A percentile compares a stretch with the other conserved stretches of the same genome.
Evolutionary conservation across 2,329 filamentous ascomycete species (phyloP).

Genomic region (Cryphonectria japonica): DNA sequence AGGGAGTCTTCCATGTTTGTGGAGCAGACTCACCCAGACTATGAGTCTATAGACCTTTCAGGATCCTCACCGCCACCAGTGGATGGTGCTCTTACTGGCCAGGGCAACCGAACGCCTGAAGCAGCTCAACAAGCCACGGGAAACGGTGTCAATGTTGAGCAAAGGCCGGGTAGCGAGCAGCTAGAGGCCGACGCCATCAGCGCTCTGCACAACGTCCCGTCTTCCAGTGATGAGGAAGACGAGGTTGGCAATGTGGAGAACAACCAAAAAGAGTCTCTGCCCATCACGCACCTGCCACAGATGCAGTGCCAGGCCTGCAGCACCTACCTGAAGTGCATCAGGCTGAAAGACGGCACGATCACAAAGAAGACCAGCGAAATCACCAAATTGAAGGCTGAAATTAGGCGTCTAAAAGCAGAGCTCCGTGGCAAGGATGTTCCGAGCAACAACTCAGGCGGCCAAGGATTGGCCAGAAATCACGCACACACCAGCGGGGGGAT

Average conservation of each 20-base stretch:
- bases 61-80: background rate
- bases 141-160: background rate
- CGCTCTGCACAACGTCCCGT: background rate
- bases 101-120: background rate
- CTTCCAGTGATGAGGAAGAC: background rate
- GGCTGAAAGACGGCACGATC: background rate
- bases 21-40: background rate
- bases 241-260: background rate
- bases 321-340: background rate
- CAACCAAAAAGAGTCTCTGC: background rate
- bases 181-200: background rate
- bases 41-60: background rate
- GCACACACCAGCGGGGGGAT: background rate
- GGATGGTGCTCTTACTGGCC: background rate
- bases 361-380: background rate
- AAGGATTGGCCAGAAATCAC: background rate
- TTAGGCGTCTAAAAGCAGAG: background rate
- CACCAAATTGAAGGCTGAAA: background rate
- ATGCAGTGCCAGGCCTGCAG: background rate
- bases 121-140: background rate
- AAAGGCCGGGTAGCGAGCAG: background rate
- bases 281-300: background rate
- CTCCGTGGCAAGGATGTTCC: background rate
- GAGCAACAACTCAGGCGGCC: no score
- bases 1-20: constrained; percentile 3